Evolutionary conservation across 2,329 filamentous ascomycete genomes (phyloP), one percentile per base, ranked within the genome.

Genomic region (Diplodia corticola): DNA sequence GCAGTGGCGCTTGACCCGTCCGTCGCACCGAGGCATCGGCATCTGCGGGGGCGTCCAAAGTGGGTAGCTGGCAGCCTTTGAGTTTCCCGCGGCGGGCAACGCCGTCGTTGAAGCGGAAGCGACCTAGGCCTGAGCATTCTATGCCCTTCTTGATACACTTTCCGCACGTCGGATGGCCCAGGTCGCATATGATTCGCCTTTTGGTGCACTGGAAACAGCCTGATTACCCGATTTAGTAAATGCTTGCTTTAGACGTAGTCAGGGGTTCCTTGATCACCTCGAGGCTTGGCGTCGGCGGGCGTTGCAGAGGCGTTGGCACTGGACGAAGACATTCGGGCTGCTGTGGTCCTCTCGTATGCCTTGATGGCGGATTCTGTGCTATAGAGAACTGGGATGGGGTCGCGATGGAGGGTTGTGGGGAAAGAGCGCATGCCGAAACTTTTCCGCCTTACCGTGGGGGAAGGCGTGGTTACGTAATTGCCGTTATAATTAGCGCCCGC

Each of bases 141-240:
- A 80, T 70, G n/a, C 70, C 70, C 50, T 73, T 75, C 64, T 80
- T 80, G 10, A 72, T 68, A 64, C 79, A 81, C 60, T 80, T 80
- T 22, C 71, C 68, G 65, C 79, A 81, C 64, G 74, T 70, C 1
- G 79, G 79, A 55, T 78, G 74, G 20, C 73, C 72, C 67, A 76
- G 78, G 69, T 81, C 79, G 69, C 79, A 81, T 35, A 73, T 74
- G 30, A 81, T 75, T 26, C 79, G 74, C 40, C 79, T 73, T 5
- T 72, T 70, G 46, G 72, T 73, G 68, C 79, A 80, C 68, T 80
- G 76, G 44, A 77, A 75, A 59, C 79, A 80, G 22, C 79, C 71
- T 69, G 50, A 12, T 22, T n/a, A 22, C 37, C n/a, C 6, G 17
- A 20, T 46, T 64, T 3, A 55, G 35, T 44, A 15, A 26, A 44